These are phyloP conservation scores for Vitis hybrid DNA, from an alignment of 177 flowering plant genomes.

Conservation along the genomic window DNA sequence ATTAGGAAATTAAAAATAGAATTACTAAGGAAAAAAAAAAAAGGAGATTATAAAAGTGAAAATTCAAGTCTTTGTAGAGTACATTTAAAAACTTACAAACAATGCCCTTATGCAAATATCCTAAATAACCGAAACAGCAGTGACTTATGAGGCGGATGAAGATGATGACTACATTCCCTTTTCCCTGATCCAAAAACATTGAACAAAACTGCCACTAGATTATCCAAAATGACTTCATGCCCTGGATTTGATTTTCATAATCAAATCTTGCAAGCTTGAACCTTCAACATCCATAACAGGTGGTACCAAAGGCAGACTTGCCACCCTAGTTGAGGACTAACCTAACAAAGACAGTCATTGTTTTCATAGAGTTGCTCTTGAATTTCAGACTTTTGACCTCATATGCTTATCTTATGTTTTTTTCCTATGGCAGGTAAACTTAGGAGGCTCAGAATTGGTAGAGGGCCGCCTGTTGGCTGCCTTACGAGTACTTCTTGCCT, in stretches of 20 bases:
- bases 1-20: too few relatives aligned
- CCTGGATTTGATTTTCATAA: not conserved
- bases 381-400: not conserved
- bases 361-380: not conserved
- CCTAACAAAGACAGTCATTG: not conserved
- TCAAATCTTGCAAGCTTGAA: not conserved
- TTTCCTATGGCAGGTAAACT: conserved; percentile 48
- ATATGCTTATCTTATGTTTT: not conserved
- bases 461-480: conserved; percentile 89
- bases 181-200: too few relatives aligned
- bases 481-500: conserved; percentile 62
- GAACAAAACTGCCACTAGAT: too few relatives aligned
- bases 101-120: too few relatives aligned
- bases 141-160: too few relatives aligned
- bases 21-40: too few relatives aligned
- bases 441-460: conserved; percentile 78
- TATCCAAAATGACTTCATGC: not conserved
- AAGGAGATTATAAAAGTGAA: too few relatives aligned
- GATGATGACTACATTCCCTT: too few relatives aligned
- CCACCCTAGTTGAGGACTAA: not conserved
- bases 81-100: too few relatives aligned
- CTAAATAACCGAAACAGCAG: too few relatives aligned
- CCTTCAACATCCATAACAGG: not conserved
- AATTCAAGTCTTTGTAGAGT: too few relatives aligned
- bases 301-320: not conserved